These are phyloP conservation scores for Fusarium proliferatum DNA, from an alignment of 2,329 filamentous ascomycete species.

Conservation along the genomic window DNA sequence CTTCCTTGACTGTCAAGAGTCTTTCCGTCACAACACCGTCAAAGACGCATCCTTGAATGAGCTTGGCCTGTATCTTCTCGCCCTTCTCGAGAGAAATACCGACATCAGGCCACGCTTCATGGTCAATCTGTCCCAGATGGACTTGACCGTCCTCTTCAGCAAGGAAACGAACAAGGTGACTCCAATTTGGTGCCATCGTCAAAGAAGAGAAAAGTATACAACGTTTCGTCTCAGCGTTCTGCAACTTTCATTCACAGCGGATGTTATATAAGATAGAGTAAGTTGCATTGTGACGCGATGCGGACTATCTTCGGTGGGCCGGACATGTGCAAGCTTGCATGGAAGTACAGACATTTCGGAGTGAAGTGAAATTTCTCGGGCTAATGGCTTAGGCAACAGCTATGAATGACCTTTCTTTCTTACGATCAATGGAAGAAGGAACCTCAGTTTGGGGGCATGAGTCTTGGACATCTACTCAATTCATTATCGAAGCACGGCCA, in stretches of 20 bases:
- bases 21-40: neutral
- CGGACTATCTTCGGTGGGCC: neutral
- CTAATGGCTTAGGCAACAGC: neutral
- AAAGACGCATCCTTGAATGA: neutral
- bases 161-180: neutral
- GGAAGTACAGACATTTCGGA: too few species aligned
- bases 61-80: neutral
- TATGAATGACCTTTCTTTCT: too few species aligned
- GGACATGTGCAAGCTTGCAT: neutral
- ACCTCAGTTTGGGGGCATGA: neutral
- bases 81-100: neutral
- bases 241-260: neutral
- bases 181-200: neutral
- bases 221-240: too few species aligned
- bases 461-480: too few species aligned
- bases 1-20: neutral
- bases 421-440: rapidly evolving
- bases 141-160: neutral
- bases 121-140: neutral
- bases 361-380: neutral
- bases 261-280: neutral
- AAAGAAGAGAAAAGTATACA: neutral
- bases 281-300: neutral
- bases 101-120: neutral
- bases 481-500: too few species aligned